Evolutionary conservation across 2,329 filamentous ascomycete species (phyloP), one percentile per base, ranked within the genome.

Genomic region (Chrysoporthe deuterocubensis): DNA sequence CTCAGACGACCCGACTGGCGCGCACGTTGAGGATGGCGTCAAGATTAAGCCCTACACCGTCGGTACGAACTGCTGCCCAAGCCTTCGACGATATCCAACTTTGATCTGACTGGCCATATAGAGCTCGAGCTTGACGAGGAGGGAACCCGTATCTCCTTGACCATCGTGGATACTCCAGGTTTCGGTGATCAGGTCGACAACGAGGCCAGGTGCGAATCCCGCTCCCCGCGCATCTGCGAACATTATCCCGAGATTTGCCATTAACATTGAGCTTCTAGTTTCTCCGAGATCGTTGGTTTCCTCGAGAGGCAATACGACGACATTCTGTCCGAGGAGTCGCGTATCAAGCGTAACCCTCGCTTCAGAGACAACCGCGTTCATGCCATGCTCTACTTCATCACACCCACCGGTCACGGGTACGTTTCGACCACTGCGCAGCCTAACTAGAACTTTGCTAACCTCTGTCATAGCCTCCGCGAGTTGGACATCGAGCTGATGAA

Each of bases 341-440:
- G 96, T 86, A 99, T 99, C 87, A 99, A 99, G 92, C 96, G 96
- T 94, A 99, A 99, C 86, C 96, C 96, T 75, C 91, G 96, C 78
- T 99, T 99, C 91, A 91, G 96, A 78, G 96, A 99, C 84, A 98
- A 99, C 85, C 93, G 96, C 84, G 93, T 99, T 61, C 96, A 99
- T 79, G 96, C 94, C 74, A 90, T 99, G 80, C 90, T 99, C 76
- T 99, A 99, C 88, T 99, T 99, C 82, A 98, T 99, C 86, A 97
- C 96, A 73, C 96, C 96, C 60, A 99, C 96, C 71, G 96, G 96
- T 76, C 94, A 97, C 81, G 94, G 92, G 92, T 94, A 85, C 77
- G 88, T 80, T 26, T 57, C 42, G 67, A 66, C 63, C 42, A 71
- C 46, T 34, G 18, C 13, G 48, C 2, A 58, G 14, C 32, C 50